Base-by-base conservation (phyloP, 495 filamentous ascomycete genomes). In the Penicillium mononematosum region DNA sequence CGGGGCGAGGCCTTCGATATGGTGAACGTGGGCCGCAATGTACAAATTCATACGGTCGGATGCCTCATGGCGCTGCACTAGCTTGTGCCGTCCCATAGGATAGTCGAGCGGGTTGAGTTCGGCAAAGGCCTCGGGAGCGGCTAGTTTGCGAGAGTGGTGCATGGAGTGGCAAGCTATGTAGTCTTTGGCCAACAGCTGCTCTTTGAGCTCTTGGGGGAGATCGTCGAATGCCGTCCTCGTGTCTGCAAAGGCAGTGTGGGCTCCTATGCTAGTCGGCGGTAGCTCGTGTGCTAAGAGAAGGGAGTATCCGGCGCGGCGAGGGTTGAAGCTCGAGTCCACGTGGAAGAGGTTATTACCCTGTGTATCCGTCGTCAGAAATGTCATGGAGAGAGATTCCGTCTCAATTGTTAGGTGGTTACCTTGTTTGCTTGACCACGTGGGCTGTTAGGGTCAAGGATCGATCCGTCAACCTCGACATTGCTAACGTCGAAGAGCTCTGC, bases 231-330 rank as follows among this genome's bases (percentile, higher is more conserved):
- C 82, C 0, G 76, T 78, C 3, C 83, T 64, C 16, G 74, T 76
- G 63, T 86, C 82, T 0, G 82, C 82, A 58, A 82, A 86, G 11
- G 78, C 79, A 0, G 82, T 85, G 46, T 78, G 72, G 12, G 81
- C 82, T 3, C 81, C 82, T 4, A 65, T 76, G 4, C 71, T 72
- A 0, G 63, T 55, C 0, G 83, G 82, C 3, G 82, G 82, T 10
- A 85, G 68, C 53, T 73, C 69, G 20, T 74, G 70, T 16, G 81
- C 80, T 4, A 75, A 71, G 2, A 86, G 69, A 3, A 84, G 64
- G 11, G 80, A 83, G 69, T 78, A 80, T n/a, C 64, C 69, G 0
- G 83, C 79, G 16, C 83, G 76, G 0, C 79, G 78, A 16, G 82
- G 82, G 64, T 85, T 85, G 65, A 83, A 85, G 11, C 71, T 72